Base-by-base conservation (phyloP, 106 monocot species). In the Dendrobium officinale region DNA sequence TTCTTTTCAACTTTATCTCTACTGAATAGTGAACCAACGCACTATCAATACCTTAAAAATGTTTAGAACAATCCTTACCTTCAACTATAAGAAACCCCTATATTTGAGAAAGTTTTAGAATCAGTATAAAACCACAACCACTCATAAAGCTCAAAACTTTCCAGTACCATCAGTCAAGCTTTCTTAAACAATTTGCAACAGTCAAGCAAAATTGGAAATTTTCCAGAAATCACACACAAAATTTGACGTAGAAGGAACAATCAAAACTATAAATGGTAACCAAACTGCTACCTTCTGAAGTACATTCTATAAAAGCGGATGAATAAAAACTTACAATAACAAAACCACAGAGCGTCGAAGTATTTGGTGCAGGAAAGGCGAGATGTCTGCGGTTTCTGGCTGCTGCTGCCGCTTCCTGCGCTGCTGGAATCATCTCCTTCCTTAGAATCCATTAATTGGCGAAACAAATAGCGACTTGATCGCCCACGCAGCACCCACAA, bases 341-440 rank as follows among this genome's bases (percentile, higher is more conserved):
- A 83, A 78, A 83, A 83, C 83, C 83, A 83, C 37, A 83, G 44
- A 18, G 83, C 83, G 43, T 83, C 83, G 29, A 83, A 83, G 83
- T 77, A 78, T 55, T 83, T 78, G 40, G 83, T 83, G 49, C 83
- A 83, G 55, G 83, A 83, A 42, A 78, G 78, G 47, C 49, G 61
- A 4, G 19, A 42, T 33, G 22, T 47, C 4, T 27, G 58, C 26
- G 24, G 66, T 1, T 64, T 80, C 33, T 48, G 77, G 49, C 24
- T 49, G 22, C 24, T 49, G 22, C 76, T 76, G 16, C 15, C 24
- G 11, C 47, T 49, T 43, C n/a, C 43, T 20, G 42, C 1, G 76
- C 26, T 22, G 49, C 26, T 76, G 49, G 26, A 48, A 76, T 47
- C 76, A 6, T 76, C 49, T 22, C 49, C 49, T 76, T 76, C 76